Percentiles rank a stretch among this genome's conserved stretches.
phyloP scores from a whole-genome alignment of 805 yeast genomes.

The Nakazawaea ishiwadae region DNA sequence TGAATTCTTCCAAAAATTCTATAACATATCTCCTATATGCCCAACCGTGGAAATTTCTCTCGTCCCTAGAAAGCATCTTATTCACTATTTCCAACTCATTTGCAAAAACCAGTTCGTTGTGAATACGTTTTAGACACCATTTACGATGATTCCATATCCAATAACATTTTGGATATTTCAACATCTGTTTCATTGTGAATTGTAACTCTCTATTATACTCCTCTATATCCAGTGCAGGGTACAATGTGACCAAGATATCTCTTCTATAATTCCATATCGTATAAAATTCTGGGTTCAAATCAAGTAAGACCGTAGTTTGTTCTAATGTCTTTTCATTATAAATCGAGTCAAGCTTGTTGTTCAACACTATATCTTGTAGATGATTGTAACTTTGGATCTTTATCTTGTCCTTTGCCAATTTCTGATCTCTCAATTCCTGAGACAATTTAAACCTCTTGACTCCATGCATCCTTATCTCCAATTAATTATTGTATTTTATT shows the following conservation, averaged over 20 bases:
- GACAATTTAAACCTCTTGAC: conserved; percentile 56
- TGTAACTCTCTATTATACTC: conserved; percentile 52
- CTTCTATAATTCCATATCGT: conserved; percentile 89
- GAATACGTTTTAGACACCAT: conserved; percentile 62
- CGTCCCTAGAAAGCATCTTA: conserved; percentile 63
- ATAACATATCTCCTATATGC: conserved; percentile 80
- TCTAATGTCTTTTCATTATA: conserved; percentile 38
- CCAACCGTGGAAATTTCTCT: conserved; percentile 95
- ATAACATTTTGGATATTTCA: conserved; percentile 78
- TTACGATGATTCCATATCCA: conserved; percentile 95
- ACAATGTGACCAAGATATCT: conserved; percentile 46
- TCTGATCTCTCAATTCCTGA: conserved; percentile 48
- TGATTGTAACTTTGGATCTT: conserved; percentile 54
- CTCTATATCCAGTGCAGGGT: conserved; percentile 17
- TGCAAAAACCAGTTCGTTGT: conserved; percentile 45
- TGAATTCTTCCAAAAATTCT: conserved; percentile 23
- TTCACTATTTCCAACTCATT: conserved; percentile 65
- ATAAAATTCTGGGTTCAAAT: conserved; percentile 79
- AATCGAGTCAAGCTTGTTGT: conserved; percentile 21
- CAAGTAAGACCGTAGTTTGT: conserved; percentile 52
- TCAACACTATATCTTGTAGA: conserved; percentile 41
- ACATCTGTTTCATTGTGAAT: conserved; percentile 55
- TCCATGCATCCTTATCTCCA: conserved; percentile 46
- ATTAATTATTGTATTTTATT: too few relatives aligned
- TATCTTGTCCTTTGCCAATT: conserved; percentile 51